Base-by-base conservation (phyloP, 768 basidiomycete genomes). In the Paxillus involutus region DNA sequence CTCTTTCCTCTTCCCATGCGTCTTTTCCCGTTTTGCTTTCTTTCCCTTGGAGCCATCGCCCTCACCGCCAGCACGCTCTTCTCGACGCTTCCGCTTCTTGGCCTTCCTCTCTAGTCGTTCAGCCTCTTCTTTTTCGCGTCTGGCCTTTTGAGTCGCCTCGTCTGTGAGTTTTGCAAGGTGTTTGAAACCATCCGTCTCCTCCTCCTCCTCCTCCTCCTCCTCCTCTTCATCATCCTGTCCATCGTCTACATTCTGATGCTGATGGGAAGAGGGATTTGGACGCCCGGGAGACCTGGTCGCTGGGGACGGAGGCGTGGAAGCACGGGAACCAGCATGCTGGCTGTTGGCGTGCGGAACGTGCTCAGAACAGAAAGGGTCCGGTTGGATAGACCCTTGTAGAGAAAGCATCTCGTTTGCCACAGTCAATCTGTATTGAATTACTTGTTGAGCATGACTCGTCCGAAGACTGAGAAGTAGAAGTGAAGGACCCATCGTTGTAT, bases 391-490 rank as follows among this genome's bases (percentile, higher is more conserved):
- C 9, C 94, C 94, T 30, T 91, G 78, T 12, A 97, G 73, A 3
- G 93, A 95, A 17, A 97, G 73, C 92, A 96, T 95, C 65, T 95
- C 89, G 64, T 97, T 95, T 32, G 93, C 92, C 33, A 94, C 83
- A 13, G 87, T 94, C 54, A 94, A 68, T 24, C 94, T 97, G 63
- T 37, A 47, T 53, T 37, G 19, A 43, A 55, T 45, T 29, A 47
- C 6, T 11, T 19, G 29, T 41, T 67, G 33, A 60, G 44, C 21
- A 50, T 51, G 19, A 30, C 32, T 43, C 42, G 33, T 9, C 19
- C 13, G 6, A 19, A 59, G 41, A 49, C 32, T 17, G 42, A 6
- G 19, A n/a, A 33, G 33, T 33, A 35, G 16, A 45, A 33, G 8
- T 39, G n/a, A 41, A 52, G 33, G 29, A 24, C 13, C 26, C n/a